phyloP scores from a whole-genome alignment of 2,329 filamentous ascomycete genomes.

The Diaporthe batatas region DNA sequence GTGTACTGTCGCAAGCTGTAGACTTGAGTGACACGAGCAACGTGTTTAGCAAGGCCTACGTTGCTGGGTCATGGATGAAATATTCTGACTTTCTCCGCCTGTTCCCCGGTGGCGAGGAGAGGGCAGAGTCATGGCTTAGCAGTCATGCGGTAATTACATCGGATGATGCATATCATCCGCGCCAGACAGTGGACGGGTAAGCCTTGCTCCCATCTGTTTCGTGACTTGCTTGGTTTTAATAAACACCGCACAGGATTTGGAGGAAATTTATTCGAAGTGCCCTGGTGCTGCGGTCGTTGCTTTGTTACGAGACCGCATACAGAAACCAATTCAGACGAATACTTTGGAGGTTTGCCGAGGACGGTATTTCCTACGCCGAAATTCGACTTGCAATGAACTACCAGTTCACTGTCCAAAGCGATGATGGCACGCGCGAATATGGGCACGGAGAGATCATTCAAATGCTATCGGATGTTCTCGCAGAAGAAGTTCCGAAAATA shows the following conservation, averaged over 20 bases:
- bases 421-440: neutral
- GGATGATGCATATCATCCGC: slow-evolving; percentile 20
- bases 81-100: slow-evolving; percentile 8
- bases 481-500: slow-evolving; percentile 14
- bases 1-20: neutral
- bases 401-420: neutral
- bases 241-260: neutral
- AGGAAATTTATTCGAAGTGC: slow-evolving; percentile 2
- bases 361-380: slow-evolving; percentile 72
- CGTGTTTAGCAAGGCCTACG: slow-evolving; percentile 71
- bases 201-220: neutral
- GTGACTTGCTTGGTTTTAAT: neutral
- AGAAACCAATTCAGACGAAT: slow-evolving; percentile 66
- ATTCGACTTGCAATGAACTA: slow-evolving; percentile 58
- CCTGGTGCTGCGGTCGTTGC: slow-evolving; percentile 68
- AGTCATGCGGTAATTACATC: neutral
- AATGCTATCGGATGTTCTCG: slow-evolving; percentile 5
- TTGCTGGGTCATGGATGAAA: slow-evolving; percentile 26
- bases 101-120: slow-evolving; percentile 44
- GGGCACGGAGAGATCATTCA: slow-evolving; percentile 11
- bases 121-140: slow-evolving; percentile 75
- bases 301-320: slow-evolving; percentile 69
- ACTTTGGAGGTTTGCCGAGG: slow-evolving; percentile 66
- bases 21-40: neutral
- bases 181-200: slow-evolving; percentile 17